These are phyloP conservation scores for Pezicula carpinea DNA, from an alignment of 2,329 filamentous ascomycete genomes.

Conservation along the genomic window DNA sequence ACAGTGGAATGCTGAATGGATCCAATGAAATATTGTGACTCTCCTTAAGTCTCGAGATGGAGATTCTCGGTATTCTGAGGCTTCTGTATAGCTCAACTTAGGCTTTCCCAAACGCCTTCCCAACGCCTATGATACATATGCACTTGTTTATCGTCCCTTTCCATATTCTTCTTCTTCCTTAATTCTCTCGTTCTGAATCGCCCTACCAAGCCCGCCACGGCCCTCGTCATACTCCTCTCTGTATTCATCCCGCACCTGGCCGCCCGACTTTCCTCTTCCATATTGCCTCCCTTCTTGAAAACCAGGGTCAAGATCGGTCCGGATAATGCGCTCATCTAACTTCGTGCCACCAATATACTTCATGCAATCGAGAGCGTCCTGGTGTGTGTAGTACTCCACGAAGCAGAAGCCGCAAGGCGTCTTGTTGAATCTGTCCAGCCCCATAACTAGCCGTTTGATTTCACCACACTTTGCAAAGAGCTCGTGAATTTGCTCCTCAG, in stretches of 20 bases:
- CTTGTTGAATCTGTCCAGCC: slow-evolving; percentile 93
- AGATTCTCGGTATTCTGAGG: slow-evolving; percentile 2
- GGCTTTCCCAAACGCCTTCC: slow-evolving; percentile 18
- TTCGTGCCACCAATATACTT: slow-evolving; percentile 99
- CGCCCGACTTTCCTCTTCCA: slow-evolving; percentile 89
- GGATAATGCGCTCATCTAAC: slow-evolving; percentile 92
- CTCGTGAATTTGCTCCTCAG: slow-evolving; percentile 97
- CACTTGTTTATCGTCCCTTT: slow-evolving; percentile 42
- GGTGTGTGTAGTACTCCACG: slow-evolving; percentile 97
- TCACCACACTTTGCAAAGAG: slow-evolving; percentile 94
- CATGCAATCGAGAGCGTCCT: slow-evolving; percentile 95
- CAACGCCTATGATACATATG: background rate
- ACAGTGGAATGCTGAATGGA: slow-evolving; percentile 21
- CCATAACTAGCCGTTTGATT: slow-evolving; percentile 98
- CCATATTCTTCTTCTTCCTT: slow-evolving; percentile 57
- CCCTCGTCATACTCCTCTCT: slow-evolving; percentile 95
- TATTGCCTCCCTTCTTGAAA: slow-evolving; percentile 97
- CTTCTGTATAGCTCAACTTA: slow-evolving; percentile 12
- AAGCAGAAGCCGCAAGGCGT: slow-evolving; percentile 99
- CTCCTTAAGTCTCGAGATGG: background rate
- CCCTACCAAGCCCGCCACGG: slow-evolving; percentile 81
- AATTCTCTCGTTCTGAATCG: slow-evolving; percentile 59
- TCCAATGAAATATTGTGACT: slow-evolving; percentile 16
- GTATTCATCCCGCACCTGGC: slow-evolving; percentile 97
- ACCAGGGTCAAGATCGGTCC: slow-evolving; percentile 91